A percentile compares a stretch with the other conserved stretches of the same genome.
These are phyloP conservation scores for Lactifluus hygrophoroides DNA, from an alignment of 768 basidiomycete genomes.

Conservation along the genomic window DNA sequence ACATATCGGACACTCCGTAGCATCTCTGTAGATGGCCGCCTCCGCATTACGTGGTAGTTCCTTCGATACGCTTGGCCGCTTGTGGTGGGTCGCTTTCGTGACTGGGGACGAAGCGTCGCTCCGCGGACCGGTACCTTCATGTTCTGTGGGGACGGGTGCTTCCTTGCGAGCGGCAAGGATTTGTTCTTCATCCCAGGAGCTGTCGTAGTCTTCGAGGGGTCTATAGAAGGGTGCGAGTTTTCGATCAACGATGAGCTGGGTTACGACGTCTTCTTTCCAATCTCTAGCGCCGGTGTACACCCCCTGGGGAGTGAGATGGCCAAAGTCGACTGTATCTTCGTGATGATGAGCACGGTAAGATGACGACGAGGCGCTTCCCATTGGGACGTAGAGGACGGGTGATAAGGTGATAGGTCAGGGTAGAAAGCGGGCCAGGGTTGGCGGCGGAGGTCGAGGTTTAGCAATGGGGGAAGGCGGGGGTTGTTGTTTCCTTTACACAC, in stretches of 20 bases:
- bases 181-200: constrained; percentile 82
- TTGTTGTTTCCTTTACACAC: not conserved
- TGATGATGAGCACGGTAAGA: constrained; percentile 66
- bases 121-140: constrained; percentile 35
- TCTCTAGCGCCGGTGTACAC: constrained; percentile 79
- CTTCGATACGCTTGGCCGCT: constrained; percentile 50
- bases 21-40: constrained; percentile 72
- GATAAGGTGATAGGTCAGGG: not conserved
- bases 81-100: constrained; percentile 37
- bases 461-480: too few relatives aligned
- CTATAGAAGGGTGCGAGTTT: constrained; percentile 93
- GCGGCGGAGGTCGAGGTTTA: not conserved
- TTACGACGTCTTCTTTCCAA: constrained; percentile 84
- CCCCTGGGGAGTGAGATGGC: constrained; percentile 72
- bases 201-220: constrained; percentile 88
- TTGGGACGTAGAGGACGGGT: constrained; percentile 26
- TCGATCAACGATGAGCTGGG: constrained; percentile 80
- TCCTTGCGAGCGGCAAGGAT: constrained; percentile 77
- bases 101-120: constrained; percentile 32
- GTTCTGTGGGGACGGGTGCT: constrained; percentile 37
- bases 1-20: constrained; percentile 95
- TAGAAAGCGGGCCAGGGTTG: not conserved
- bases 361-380: constrained; percentile 84
- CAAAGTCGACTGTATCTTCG: constrained; percentile 81
- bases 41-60: constrained; percentile 61